phyloP scores from a whole-genome alignment of 2,329 filamentous ascomycete species.

The Boeremia lycopersici region DNA sequence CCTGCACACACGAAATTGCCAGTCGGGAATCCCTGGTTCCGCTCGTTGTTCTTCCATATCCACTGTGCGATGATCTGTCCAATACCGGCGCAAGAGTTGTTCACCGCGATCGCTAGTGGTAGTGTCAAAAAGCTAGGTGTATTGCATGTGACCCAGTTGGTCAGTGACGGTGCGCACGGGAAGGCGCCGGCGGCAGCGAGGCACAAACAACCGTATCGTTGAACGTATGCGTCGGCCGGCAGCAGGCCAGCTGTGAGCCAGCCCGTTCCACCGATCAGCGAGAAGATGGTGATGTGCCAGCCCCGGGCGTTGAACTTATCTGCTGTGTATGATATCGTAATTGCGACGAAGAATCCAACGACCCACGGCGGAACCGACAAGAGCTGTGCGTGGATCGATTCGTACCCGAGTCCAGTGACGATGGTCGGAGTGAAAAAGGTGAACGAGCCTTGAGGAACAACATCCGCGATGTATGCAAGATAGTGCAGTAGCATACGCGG shows the following conservation, averaged over 20 bases:
- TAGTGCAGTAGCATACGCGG: constrained; percentile 50
- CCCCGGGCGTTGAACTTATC: constrained; percentile 27
- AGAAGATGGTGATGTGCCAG: constrained; percentile 31
- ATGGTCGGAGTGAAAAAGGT: constrained; percentile 55
- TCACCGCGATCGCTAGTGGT: constrained; percentile 47
- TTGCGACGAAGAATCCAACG: constrained; percentile 39
- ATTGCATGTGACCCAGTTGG: constrained; percentile 50
- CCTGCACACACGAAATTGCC: constrained; percentile 51
- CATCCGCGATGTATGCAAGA: constrained; percentile 30
- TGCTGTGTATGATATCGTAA: constrained; percentile 31
- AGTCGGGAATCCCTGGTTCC: constrained; percentile 43
- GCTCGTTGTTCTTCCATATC: constrained; percentile 47
- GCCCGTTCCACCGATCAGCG: constrained; percentile 36
- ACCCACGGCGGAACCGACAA: constrained; percentile 49
- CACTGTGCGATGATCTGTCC: constrained; percentile 50
- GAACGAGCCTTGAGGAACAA: constrained; percentile 39
- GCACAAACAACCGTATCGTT: constrained; percentile 47
- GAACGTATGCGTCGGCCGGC: constrained; percentile 25
- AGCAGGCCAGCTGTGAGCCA: constrained; percentile 43
- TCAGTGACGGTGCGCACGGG: constrained; percentile 45
- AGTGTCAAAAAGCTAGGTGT: constrained; percentile 47
- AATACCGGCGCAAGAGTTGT: constrained; percentile 48
- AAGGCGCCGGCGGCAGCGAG: constrained; percentile 48
- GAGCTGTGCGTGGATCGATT: constrained; percentile 48
- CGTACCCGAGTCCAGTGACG: constrained; percentile 52